Evolutionary conservation across 441 rosid species (phyloP).

Genomic region (Capsella rubella): DNA sequence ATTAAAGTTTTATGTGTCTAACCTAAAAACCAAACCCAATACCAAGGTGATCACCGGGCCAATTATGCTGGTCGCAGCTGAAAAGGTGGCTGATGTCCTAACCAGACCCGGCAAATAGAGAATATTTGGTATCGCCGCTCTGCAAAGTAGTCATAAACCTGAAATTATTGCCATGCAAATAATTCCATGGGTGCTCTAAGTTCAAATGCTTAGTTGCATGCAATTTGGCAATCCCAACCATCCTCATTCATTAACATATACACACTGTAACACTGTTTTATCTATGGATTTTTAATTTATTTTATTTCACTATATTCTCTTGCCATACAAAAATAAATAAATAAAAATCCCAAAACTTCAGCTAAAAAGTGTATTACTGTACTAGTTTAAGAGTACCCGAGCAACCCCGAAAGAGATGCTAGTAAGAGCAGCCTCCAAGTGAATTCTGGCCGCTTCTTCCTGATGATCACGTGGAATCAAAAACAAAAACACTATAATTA

Average conservation of each 20-base stretch:
- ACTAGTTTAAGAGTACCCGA: slow-evolving; percentile 44
- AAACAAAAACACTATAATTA: neutral
- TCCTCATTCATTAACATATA: neutral
- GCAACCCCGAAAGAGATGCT: slow-evolving; percentile 47
- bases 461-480: slow-evolving; percentile 22
- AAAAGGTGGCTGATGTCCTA: slow-evolving; percentile 63
- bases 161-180: slow-evolving; percentile 3
- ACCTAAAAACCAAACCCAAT: slow-evolving; percentile 52
- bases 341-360: neutral
- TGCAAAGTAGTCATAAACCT: slow-evolving; percentile 31
- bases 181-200: neutral
- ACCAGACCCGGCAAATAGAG: slow-evolving; percentile 52
- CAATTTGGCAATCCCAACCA: neutral
- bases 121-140: slow-evolving; percentile 56
- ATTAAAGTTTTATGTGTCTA: slow-evolving; percentile 11
- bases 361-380: neutral
- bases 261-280: neutral
- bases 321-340: neutral
- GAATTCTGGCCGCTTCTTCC: slow-evolving; percentile 42
- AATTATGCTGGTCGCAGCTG: slow-evolving; percentile 53
- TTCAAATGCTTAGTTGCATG: neutral
- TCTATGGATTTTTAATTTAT: neutral
- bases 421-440: slow-evolving; percentile 42
- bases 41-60: slow-evolving; percentile 55
- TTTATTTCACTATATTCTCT: neutral